phyloP scores from a whole-genome alignment of 148 eudicot genomes.

The Nyssa sinensis region DNA sequence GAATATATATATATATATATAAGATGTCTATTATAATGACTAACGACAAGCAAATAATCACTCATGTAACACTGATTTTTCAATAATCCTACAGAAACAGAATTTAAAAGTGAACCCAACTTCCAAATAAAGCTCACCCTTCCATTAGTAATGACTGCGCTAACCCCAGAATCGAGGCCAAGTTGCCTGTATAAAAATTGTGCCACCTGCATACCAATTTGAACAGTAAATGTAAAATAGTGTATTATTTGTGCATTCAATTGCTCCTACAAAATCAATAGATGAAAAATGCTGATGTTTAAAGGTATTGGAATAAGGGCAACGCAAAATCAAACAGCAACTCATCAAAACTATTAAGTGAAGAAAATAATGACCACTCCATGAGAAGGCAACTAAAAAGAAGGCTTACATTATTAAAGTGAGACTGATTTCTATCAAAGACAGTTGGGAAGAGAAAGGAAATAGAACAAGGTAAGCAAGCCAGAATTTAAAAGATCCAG shows the following conservation, averaged over 20 bases:
- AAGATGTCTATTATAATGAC: not conserved
- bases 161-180: conserved; percentile 51
- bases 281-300: not conserved
- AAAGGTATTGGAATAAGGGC: not conserved
- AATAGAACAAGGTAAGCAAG: not conserved
- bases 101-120: not conserved
- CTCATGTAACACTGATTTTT: not conserved
- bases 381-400: not conserved
- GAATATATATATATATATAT: not conserved
- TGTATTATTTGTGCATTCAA: conserved; percentile 1
- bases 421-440: not conserved
- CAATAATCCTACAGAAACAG: not conserved
- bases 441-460: not conserved
- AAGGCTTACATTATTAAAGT: not conserved
- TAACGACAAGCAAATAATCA: not conserved
- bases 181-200: conserved; percentile 62
- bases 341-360: not conserved
- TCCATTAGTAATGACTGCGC: conserved; percentile 95
- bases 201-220: conserved; percentile 57
- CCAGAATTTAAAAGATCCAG: not conserved
- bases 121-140: conserved; percentile 58
- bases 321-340: not conserved
- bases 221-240: not conserved
- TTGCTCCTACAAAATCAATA: not conserved
- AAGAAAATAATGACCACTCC: not conserved